phyloP scores from a whole-genome alignment of 805 yeast species.

The Isabelozyma gotoi region DNA sequence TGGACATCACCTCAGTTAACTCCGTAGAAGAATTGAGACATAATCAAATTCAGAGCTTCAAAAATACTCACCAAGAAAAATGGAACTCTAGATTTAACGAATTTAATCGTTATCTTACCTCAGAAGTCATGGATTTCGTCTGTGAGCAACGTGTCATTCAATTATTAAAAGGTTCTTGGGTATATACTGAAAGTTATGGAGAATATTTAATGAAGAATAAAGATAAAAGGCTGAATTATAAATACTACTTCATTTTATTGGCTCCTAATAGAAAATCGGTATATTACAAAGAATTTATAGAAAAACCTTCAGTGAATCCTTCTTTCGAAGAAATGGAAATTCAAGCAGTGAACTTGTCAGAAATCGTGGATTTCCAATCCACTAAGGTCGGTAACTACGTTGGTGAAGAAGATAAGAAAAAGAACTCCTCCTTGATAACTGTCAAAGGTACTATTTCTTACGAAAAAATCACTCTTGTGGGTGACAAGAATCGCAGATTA shows the following conservation, averaged over 20 bases:
- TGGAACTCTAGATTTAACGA: constrained; percentile 49
- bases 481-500: constrained; percentile 39
- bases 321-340: constrained; percentile 55
- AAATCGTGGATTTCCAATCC: constrained; percentile 51
- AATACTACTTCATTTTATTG: constrained; percentile 55
- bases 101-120: constrained; percentile 50
- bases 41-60: constrained; percentile 49
- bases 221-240: constrained; percentile 20
- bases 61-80: constrained; percentile 26
- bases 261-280: constrained; percentile 67
- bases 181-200: constrained; percentile 58
- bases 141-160: constrained; percentile 72
- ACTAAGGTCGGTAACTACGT: constrained; percentile 41
- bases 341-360: constrained; percentile 49
- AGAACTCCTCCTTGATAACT: constrained; percentile 48
- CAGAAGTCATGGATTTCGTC: constrained; percentile 68
- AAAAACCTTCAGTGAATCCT: constrained; percentile 49
- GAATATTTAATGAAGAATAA: constrained; percentile 20
- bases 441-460: constrained; percentile 57
- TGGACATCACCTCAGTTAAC: constrained; percentile 38
- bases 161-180: constrained; percentile 80
- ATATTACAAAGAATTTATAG: constrained; percentile 58
- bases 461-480: constrained; percentile 54
- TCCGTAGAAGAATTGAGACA: constrained; percentile 53
- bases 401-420: constrained; percentile 42